phyloP scores from a whole-genome alignment of 108 stramenopile genomes.

The Mayamaea pseudoterrestris region DNA sequence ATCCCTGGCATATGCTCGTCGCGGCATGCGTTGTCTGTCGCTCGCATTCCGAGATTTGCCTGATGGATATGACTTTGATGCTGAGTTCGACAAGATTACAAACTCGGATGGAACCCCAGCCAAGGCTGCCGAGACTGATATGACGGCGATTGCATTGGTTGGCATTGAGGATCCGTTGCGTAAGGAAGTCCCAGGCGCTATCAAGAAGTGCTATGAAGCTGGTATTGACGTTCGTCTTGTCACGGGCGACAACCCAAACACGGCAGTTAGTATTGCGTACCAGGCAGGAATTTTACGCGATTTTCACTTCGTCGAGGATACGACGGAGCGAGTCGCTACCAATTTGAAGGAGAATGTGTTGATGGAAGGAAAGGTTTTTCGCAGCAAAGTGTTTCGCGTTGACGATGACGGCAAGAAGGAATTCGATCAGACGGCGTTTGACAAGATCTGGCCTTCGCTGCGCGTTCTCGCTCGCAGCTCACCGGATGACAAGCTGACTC shows the following conservation, averaged over 20 bases:
- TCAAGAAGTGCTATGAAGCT: constrained; percentile 69
- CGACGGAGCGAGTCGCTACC: constrained; percentile 41
- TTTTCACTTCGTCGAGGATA: constrained; percentile 44
- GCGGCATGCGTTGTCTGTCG: constrained; percentile 74
- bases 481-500: constrained; percentile 74
- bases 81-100: constrained; percentile 23
- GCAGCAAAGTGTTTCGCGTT: constrained; percentile 44
- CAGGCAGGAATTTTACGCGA: constrained; percentile 73
- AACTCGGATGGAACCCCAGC: constrained; percentile 68
- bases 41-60: constrained; percentile 75
- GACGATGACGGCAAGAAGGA: constrained; percentile 44
- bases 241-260: constrained; percentile 92
- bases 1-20: constrained; percentile 51
- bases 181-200: constrained; percentile 82
- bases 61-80: constrained; percentile 43
- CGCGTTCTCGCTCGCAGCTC: constrained; percentile 68
- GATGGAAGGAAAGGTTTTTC: constrained; percentile 73
- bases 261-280: constrained; percentile 91
- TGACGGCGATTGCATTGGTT: constrained; percentile 70
- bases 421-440: constrained; percentile 73
- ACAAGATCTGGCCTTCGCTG: constrained; percentile 75
- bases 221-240: constrained; percentile 97
- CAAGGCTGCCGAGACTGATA: constrained; percentile 46
- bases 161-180: constrained; percentile 97
- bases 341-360: constrained; percentile 69